phyloP scores from a whole-genome alignment of 2,329 filamentous ascomycete species.

The Cryoendolithus antarcticus region DNA sequence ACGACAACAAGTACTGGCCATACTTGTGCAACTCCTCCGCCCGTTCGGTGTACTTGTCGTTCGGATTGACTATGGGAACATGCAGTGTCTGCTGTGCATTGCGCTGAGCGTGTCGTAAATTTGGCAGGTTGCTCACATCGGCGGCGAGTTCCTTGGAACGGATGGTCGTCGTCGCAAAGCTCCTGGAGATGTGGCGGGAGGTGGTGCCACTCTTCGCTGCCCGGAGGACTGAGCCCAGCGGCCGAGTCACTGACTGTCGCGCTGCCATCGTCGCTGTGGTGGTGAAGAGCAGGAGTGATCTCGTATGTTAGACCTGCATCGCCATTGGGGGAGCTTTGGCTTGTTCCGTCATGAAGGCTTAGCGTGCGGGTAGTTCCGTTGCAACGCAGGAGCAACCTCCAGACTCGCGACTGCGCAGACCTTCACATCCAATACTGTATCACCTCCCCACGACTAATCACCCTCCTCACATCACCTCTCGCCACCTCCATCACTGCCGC shows the following conservation, averaged over 20 bases:
- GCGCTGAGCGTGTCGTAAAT: constrained; percentile 33
- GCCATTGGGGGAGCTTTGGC: no score
- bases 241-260: constrained; percentile 27
- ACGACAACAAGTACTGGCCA: constrained; percentile 92
- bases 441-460: no score
- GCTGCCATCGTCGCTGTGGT: constrained; percentile 24
- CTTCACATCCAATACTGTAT: no score
- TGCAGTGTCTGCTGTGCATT: constrained; percentile 45
- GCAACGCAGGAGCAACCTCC: no score
- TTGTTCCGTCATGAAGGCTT: no score
- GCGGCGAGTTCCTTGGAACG: constrained; percentile 33
- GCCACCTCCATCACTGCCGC: no score
- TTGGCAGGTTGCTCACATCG: constrained; percentile 30
- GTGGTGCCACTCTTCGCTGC: constrained; percentile 17
- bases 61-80: constrained; percentile 73
- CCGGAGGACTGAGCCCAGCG: constrained; percentile 26
- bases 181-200: constrained; percentile 20
- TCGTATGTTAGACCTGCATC: no score
- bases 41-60: constrained; percentile 85
- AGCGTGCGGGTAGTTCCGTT: no score
- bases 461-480: no score
- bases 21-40: constrained; percentile 84
- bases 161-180: constrained; percentile 30
- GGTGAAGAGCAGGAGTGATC: constrained; percentile 1
- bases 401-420: no score